These are phyloP conservation scores for Neurospora sp. DNA, from an alignment of 495 filamentous ascomycete species.

Conservation along the genomic window DNA sequence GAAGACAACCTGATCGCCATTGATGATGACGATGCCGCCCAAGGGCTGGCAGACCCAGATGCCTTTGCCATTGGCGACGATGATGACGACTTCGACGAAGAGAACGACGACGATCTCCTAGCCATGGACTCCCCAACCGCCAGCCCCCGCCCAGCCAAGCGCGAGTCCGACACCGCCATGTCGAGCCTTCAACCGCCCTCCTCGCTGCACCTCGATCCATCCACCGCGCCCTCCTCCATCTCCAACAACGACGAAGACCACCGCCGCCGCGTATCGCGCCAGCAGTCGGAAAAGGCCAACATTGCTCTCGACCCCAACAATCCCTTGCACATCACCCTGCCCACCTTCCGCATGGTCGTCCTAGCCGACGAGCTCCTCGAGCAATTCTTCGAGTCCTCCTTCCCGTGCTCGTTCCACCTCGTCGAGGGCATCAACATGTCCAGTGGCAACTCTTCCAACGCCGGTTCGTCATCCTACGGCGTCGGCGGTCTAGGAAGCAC, in stretches of 20 bases:
- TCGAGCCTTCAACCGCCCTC: slow-evolving; percentile 8
- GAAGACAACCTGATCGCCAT: slow-evolving; percentile 14
- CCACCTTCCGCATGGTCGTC: slow-evolving; percentile 97
- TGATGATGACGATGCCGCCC: slow-evolving; percentile 8
- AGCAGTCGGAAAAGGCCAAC: slow-evolving; percentile 61
- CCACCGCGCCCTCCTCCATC: slow-evolving; percentile 3
- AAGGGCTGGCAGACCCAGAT: slow-evolving; percentile 33
- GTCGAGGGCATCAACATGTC: slow-evolving; percentile 31
- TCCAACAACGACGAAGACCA: slow-evolving; percentile 2
- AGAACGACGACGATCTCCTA: slow-evolving; percentile 62
- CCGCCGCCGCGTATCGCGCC: slow-evolving; percentile 38
- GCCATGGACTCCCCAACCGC: slow-evolving; percentile 34
- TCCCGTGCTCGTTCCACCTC: slow-evolving; percentile 55
- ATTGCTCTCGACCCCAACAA: slow-evolving; percentile 83
- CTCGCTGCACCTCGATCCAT: slow-evolving; percentile 14
- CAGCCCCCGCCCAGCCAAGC: slow-evolving; percentile 27
- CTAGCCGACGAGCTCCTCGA: slow-evolving; percentile 92
- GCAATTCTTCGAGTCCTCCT: slow-evolving; percentile 83
- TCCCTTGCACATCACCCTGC: slow-evolving; percentile 89
- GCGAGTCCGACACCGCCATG: slow-evolving; percentile 6
- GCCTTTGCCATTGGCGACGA: slow-evolving; percentile 77
- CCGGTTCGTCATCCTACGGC: slow-evolving; percentile 39
- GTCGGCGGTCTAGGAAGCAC: slow-evolving; percentile 57
- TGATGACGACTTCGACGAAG: slow-evolving; percentile 50
- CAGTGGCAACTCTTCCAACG: slow-evolving; percentile 14